Conservation (phyloP, 306 rosid species). For the Corylus avellana region DNA sequence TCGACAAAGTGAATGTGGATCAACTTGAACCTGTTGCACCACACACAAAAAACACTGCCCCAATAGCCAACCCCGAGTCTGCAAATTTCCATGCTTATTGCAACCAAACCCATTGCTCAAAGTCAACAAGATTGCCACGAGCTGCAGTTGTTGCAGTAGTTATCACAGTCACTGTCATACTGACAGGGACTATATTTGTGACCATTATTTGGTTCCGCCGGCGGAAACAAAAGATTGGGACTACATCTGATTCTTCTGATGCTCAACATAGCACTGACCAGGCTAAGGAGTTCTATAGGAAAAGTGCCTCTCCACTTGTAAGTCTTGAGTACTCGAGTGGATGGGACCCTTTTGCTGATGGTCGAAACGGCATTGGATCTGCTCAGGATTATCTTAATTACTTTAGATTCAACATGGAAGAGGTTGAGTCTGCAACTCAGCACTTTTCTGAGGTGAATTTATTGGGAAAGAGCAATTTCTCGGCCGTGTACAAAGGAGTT, state of each 20-base stretch:
- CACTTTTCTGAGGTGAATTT: constrained; percentile 74
- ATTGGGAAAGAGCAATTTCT: constrained; percentile 72
- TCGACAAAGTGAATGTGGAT: constrained; percentile 27
- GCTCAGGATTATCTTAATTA: constrained; percentile 48
- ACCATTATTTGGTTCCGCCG: constrained; percentile 57
- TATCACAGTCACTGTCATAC: constrained; percentile 35
- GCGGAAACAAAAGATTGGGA: constrained; percentile 70
- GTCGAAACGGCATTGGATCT: constrained; percentile 45
- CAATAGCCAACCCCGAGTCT: constrained; percentile 51
- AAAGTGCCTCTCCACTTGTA: constrained; percentile 77
- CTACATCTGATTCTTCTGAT: constrained; percentile 47
- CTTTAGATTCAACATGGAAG: constrained; percentile 76
- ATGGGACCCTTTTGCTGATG: constrained; percentile 69
- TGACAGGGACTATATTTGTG: constrained; percentile 40
- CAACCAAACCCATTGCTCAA: constrained; percentile 53
- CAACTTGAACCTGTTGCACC: constrained; percentile 31
- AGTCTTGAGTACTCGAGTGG: constrained; percentile 73
- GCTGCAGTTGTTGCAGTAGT: constrained; percentile 52
- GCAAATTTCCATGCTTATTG: constrained; percentile 47
- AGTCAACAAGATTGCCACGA: constrained; percentile 45
- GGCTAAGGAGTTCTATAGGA: constrained; percentile 57
- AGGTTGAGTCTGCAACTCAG: constrained; percentile 90
- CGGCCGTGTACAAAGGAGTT: constrained; percentile 77
- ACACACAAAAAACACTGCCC: constrained; percentile 18
- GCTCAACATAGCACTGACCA: constrained; percentile 66